These are phyloP conservation scores for Leishmania arabica DNA, from an alignment of 208 protist genomes.

Conservation along the genomic window DNA sequence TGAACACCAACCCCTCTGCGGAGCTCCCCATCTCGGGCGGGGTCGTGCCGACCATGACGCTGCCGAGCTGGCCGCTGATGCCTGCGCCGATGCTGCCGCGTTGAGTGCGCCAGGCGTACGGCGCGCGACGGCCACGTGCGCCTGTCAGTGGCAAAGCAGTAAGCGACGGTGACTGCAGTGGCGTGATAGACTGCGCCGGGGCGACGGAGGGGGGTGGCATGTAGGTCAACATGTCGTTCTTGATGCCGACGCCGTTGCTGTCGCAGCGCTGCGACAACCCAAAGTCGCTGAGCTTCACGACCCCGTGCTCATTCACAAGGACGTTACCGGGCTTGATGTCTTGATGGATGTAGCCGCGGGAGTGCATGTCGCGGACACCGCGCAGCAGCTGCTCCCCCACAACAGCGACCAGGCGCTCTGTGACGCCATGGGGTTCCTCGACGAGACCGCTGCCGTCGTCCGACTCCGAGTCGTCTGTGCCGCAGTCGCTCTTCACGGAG, in stretches of 20 bases:
- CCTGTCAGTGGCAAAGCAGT: conserved; percentile 1
- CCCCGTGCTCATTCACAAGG: conserved; percentile 57
- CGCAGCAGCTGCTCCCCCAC: conserved; percentile 82
- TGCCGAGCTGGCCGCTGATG: neutral
- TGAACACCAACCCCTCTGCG: neutral
- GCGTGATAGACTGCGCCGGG: conserved; percentile 36
- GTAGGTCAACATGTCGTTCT: conserved; percentile 26
- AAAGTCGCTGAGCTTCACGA: conserved; percentile 96
- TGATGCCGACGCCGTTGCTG: conserved; percentile 23
- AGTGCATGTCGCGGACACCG: conserved; percentile 88
- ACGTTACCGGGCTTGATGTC: conserved; percentile 94
- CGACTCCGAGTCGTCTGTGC: conserved; percentile 27
- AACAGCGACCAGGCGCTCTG: conserved; percentile 83
- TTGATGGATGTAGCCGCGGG: conserved; percentile 82
- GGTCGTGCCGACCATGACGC: neutral
- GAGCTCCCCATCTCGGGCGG: conserved; percentile 18
- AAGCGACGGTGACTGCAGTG: conserved; percentile 31
- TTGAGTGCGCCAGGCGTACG: neutral
- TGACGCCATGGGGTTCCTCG: conserved; percentile 56
- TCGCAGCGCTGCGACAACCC: conserved; percentile 87
- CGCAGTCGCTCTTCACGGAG: conserved; percentile 33
- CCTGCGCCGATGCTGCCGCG: conserved; percentile 1
- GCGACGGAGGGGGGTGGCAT: conserved; percentile 21
- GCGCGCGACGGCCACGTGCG: neutral
- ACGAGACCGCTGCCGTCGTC: conserved; percentile 35